phyloP scores from a whole-genome alignment of 2,329 filamentous ascomycete species.

The Ophioceras dolichostomum region DNA sequence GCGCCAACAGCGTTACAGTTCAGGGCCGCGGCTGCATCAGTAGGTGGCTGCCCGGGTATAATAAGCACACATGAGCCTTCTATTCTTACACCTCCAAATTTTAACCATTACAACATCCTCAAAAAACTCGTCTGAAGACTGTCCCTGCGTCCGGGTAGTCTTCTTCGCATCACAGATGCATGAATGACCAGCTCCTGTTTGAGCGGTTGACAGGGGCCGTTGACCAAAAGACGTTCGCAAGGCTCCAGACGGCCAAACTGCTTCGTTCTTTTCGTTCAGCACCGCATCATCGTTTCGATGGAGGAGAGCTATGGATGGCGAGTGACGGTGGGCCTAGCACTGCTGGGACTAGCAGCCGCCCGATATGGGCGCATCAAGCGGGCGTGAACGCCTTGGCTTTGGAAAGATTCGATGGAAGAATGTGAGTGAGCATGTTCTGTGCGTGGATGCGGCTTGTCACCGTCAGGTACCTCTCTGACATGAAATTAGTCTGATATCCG shows the following conservation, averaged over 20 bases:
- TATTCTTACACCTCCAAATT: too few relatives aligned
- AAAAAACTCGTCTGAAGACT: too few relatives aligned
- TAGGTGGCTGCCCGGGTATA: too few relatives aligned
- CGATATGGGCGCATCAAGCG: conserved; percentile 56
- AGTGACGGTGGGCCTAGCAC: conserved; percentile 14
- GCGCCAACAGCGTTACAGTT: too few relatives aligned
- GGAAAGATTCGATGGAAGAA: conserved; percentile 69
- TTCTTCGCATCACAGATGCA: conserved; percentile 21
- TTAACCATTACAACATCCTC: too few relatives aligned
- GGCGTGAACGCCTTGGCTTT: conserved; percentile 71
- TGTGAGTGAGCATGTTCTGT: conserved; percentile 35
- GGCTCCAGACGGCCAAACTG: conserved; percentile 52
- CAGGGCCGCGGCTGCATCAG: too few relatives aligned
- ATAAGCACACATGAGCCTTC: too few relatives aligned
- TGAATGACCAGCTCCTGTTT: conserved; percentile 66
- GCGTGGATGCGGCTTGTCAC: background rate
- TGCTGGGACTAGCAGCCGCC: conserved; percentile 17
- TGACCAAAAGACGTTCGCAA: conserved; percentile 49
- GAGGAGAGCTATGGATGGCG: conserved; percentile 30
- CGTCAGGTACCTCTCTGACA: background rate
- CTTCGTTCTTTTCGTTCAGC: conserved; percentile 57
- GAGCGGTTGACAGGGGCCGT: conserved; percentile 63
- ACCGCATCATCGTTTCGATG: conserved; percentile 58
- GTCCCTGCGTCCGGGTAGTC: conserved; percentile 7
- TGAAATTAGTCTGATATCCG: conserved; percentile 60